phyloP scores from a whole-genome alignment of 345 rosid species.

The Pseudoturritis turrita region DNA sequence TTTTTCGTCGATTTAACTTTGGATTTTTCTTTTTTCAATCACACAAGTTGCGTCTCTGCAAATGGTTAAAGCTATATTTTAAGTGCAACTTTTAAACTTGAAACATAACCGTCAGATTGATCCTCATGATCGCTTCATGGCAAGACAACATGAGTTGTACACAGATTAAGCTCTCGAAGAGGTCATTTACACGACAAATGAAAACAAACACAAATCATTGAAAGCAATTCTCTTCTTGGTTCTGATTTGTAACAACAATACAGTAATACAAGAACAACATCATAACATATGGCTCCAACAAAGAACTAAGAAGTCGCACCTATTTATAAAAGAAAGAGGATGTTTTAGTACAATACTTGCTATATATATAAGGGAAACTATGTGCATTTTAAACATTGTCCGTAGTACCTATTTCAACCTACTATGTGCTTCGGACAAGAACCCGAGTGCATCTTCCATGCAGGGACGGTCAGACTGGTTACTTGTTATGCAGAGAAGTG shows the following conservation, averaged over 20 bases:
- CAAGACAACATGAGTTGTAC: too few relatives aligned
- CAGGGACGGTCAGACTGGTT: slow-evolving; percentile 50
- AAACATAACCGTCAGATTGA: too few relatives aligned
- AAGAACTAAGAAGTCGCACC: slow-evolving; percentile 6
- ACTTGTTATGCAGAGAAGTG: slow-evolving; percentile 63
- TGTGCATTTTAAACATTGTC: slow-evolving; percentile 7
- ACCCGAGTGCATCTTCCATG: slow-evolving; percentile 65
- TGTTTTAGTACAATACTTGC: slow-evolving; percentile 4
- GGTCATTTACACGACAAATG: too few relatives aligned
- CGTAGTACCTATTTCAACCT: background rate
- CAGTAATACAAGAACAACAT: slow-evolving; percentile 2
- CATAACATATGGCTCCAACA: background rate
- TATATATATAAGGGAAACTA: background rate
- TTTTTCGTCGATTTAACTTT: background rate
- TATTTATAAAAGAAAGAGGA: background rate
- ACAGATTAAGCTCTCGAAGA: too few relatives aligned
- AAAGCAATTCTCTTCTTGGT: too few relatives aligned
- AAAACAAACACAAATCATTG: too few relatives aligned
- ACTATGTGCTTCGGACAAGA: slow-evolving; percentile 39
- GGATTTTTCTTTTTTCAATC: background rate
- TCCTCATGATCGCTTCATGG: too few relatives aligned
- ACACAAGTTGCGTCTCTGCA: background rate
- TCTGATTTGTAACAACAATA: background rate
- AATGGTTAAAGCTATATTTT: background rate
- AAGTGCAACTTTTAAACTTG: too few relatives aligned